These are phyloP conservation scores for Phytopythium mirpurense DNA, from an alignment of 352 stramenopile genomes.

Conservation along the genomic window DNA sequence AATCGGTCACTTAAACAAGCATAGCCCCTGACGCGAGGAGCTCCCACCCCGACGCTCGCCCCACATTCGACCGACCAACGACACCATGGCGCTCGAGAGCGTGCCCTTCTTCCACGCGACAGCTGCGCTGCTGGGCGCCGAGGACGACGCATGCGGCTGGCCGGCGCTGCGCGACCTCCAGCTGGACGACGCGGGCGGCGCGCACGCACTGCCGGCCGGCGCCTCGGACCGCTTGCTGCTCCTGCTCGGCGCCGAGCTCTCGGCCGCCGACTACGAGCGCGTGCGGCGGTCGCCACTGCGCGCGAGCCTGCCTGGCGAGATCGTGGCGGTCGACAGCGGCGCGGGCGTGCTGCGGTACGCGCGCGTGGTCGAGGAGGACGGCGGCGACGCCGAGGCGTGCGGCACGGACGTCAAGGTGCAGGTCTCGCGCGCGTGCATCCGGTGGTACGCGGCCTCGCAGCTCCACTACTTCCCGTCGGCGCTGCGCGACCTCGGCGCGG, in stretches of 20 bases:
- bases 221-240: slow-evolving; percentile 22
- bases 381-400: slow-evolving; percentile 10
- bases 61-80: too few relatives aligned
- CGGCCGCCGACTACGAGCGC: slow-evolving; percentile 16
- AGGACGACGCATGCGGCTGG: neutral
- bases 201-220: slow-evolving; percentile 7
- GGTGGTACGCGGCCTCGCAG: slow-evolving; percentile 36
- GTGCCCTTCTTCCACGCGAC: neutral
- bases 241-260: slow-evolving; percentile 26
- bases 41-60: too few relatives aligned
- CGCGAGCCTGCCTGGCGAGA: slow-evolving; percentile 39
- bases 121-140: neutral
- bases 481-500: neutral
- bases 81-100: slow-evolving; percentile 2
- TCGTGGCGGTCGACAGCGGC: slow-evolving; percentile 33
- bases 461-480: slow-evolving; percentile 45
- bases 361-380: slow-evolving; percentile 22
- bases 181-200: slow-evolving; percentile 4
- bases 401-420: slow-evolving; percentile 36
- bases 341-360: slow-evolving; percentile 30
- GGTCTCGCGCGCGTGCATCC: slow-evolving; percentile 27
- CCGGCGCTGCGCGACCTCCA: slow-evolving; percentile 4
- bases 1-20: neutral
- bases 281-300: slow-evolving; percentile 29
- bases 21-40: neutral